These are phyloP conservation scores for Penicillium turbatum DNA, from an alignment of 495 filamentous ascomycete species.

Conservation along the genomic window DNA sequence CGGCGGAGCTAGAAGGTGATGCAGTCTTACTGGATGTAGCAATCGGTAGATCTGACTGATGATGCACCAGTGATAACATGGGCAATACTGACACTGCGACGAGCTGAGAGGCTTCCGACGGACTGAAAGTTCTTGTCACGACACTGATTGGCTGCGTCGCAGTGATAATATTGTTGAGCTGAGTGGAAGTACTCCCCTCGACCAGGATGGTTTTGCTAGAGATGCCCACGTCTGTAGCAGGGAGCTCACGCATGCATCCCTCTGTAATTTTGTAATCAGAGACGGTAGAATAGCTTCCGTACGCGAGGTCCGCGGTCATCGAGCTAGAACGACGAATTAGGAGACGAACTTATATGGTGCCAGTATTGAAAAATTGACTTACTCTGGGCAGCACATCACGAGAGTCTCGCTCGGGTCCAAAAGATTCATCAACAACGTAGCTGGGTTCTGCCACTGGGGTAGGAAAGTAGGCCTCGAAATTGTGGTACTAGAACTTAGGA, in stretches of 20 bases:
- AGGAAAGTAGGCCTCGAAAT: background rate
- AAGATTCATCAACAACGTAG: background rate
- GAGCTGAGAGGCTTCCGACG: background rate
- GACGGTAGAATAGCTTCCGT: background rate
- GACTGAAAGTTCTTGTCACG: background rate
- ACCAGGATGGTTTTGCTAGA: background rate
- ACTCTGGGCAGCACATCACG: background rate
- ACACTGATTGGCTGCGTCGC: background rate
- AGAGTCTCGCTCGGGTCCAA: conserved; percentile 1
- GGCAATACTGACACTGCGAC: background rate
- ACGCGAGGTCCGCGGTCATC: background rate
- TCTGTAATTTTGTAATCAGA: background rate
- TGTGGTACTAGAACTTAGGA: background rate
- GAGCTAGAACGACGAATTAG: too few species aligned
- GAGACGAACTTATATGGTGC: too few species aligned
- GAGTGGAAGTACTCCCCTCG: background rate
- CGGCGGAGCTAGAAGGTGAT: background rate
- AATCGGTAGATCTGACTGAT: background rate
- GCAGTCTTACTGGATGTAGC: background rate
- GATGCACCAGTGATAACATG: background rate
- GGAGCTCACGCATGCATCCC: background rate
- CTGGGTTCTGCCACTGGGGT: background rate
- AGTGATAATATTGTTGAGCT: background rate
- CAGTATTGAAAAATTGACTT: too few species aligned
- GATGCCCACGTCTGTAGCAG: background rate